A percentile compares a stretch with the other conserved stretches of the same genome.
Evolutionary conservation across 2,329 filamentous ascomycete genomes (phyloP).

Genomic region (Colletotrichum sojae): DNA sequence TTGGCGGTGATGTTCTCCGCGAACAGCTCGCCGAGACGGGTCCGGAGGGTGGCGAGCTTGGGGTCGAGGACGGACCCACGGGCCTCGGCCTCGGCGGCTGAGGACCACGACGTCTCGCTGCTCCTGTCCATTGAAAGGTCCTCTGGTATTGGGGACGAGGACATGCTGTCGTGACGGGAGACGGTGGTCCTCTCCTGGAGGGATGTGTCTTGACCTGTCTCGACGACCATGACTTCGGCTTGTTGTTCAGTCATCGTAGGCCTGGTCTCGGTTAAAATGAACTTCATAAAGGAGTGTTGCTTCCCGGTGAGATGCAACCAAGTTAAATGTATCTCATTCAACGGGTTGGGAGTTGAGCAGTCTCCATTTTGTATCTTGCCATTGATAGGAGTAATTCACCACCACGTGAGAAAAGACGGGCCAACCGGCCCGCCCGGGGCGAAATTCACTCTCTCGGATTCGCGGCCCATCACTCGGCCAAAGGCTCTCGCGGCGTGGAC

Average conservation of each 20-base stretch:
- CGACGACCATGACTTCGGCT: not conserved
- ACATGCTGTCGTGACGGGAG: not conserved
- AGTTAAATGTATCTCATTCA: not conserved
- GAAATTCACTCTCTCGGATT: not conserved
- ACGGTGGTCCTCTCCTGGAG: not conserved
- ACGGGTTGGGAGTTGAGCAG: not conserved
- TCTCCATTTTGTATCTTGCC: not conserved
- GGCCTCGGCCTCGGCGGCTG: not conserved
- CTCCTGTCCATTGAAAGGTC: not conserved
- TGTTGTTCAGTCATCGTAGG: not conserved
- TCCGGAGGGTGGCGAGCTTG: not conserved
- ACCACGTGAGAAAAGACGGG: not conserved
- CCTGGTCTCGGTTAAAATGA: not conserved
- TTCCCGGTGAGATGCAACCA: not conserved
- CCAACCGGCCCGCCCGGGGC: slow-evolving; percentile 8
- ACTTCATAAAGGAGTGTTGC: no score
- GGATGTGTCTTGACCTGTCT: not conserved
- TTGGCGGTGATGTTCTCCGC: slow-evolving; percentile 39
- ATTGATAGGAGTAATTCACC: not conserved
- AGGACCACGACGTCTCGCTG: slow-evolving; percentile 28
- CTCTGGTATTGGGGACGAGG: slow-evolving; percentile 1
- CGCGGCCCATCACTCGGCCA: slow-evolving; percentile 15
- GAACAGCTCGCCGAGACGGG: slow-evolving; percentile 19
- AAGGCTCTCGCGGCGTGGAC: not conserved
- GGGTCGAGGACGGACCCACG: not conserved